Percentiles rank a stretch among this genome's conserved stretches.
Evolutionary conservation across 495 filamentous ascomycete genomes (phyloP).

Genomic region (Bathelium albidoporum): DNA sequence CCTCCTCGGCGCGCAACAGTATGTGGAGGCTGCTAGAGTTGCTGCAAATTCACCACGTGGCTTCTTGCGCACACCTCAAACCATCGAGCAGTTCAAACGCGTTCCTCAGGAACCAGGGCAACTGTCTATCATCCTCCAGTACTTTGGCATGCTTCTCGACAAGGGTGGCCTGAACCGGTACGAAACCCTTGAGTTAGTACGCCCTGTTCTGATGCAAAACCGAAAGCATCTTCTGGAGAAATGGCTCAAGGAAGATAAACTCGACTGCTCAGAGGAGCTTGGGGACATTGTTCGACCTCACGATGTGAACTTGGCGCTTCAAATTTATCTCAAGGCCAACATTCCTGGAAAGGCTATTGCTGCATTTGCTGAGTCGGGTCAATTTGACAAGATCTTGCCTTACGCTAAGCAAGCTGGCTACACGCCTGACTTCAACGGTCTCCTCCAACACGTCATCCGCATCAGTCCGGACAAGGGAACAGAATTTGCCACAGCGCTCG

Average conservation of each 20-base stretch:
- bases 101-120: conserved; percentile 63
- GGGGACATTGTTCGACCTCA: conserved; percentile 88
- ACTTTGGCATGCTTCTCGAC: conserved; percentile 94
- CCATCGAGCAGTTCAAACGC: conserved; percentile 89
- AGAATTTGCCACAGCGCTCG: conserved; percentile 82
- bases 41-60: conserved; percentile 94
- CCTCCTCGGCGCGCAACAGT: conserved; percentile 64
- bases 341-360: conserved; percentile 87
- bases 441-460: conserved; percentile 85
- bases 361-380: conserved; percentile 86
- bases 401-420: conserved; percentile 78
- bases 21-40: conserved; percentile 80
- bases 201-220: conserved; percentile 83
- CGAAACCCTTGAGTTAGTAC: conserved; percentile 87
- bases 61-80: conserved; percentile 85
- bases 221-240: conserved; percentile 95
- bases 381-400: conserved; percentile 89
- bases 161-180: conserved; percentile 86
- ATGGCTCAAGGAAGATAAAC: conserved; percentile 91
- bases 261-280: conserved; percentile 89
- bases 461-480: conserved; percentile 89
- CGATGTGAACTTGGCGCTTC: conserved; percentile 73
- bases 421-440: conserved; percentile 78
- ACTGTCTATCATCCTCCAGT: conserved; percentile 89
- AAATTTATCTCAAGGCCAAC: conserved; percentile 79